phyloP scores from a whole-genome alignment of 345 rosid species.

The Bruguiera gymnorhiza region DNA sequence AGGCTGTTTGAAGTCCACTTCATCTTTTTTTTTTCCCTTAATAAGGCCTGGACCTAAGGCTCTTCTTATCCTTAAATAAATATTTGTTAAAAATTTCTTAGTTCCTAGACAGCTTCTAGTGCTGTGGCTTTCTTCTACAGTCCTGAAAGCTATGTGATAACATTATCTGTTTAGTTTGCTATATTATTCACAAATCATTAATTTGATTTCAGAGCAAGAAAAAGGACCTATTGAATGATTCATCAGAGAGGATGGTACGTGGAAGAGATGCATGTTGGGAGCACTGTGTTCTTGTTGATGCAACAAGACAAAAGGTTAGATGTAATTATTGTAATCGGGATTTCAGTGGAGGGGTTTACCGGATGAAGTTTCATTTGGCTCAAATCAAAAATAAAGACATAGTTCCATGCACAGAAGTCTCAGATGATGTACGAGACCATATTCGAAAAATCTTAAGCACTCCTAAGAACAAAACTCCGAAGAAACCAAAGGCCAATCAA shows the following conservation, averaged over 20 bases:
- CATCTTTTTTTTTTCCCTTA: not conserved
- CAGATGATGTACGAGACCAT: conserved; percentile 39
- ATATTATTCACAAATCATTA: not conserved
- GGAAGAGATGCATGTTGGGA: conserved; percentile 72
- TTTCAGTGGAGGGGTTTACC: conserved; percentile 63
- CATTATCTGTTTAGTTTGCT: not conserved
- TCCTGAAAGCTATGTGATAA: not conserved
- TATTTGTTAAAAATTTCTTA: not conserved
- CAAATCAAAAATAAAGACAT: conserved; percentile 61
- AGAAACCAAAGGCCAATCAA: conserved; percentile 36
- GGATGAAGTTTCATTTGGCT: conserved; percentile 71
- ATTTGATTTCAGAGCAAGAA: not conserved
- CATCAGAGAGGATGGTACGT: conserved; percentile 43
- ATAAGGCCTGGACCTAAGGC: not conserved
- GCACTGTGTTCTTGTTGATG: conserved; percentile 60
- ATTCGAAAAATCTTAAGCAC: conserved; percentile 42
- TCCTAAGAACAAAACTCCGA: conserved; percentile 46
- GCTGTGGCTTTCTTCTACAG: not conserved
- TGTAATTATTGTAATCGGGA: conserved; percentile 59
- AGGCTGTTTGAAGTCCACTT: not conserved
- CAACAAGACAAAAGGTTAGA: conserved; percentile 53
- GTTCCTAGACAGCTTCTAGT: not conserved
- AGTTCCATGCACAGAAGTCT: conserved; percentile 49
- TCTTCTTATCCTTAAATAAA: not conserved
- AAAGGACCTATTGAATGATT: not conserved